Evolutionary conservation across 2,329 filamentous ascomycete genomes (phyloP).

Genomic region (Trichoderma semiorbis): DNA sequence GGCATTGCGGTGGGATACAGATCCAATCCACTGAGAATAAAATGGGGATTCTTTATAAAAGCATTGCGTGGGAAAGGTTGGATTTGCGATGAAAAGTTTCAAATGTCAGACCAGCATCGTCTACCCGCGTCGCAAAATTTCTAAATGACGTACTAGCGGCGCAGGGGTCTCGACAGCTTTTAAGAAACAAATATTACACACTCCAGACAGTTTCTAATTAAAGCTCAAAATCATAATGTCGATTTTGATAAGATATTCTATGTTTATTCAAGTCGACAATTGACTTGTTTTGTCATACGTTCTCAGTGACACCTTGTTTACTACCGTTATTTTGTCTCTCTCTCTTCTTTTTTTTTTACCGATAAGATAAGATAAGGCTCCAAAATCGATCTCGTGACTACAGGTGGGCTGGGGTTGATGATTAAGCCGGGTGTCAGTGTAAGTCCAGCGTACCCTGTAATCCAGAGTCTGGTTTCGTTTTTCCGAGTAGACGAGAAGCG

Average conservation of each 20-base stretch:
- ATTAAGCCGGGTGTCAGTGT: background rate
- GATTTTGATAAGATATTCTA: background rate
- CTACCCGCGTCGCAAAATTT: background rate
- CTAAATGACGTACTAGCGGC: constrained; percentile 5
- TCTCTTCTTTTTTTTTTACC: background rate
- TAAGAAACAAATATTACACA: background rate
- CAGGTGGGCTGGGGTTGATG: background rate
- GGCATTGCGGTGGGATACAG: constrained; percentile 20
- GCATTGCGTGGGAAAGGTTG: background rate
- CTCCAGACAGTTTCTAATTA: background rate
- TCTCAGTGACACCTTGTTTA: background rate
- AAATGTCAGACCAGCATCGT: background rate
- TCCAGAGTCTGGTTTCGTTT: background rate
- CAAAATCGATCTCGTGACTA: background rate
- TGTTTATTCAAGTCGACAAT: background rate
- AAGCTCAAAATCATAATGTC: background rate
- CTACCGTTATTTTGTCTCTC: background rate
- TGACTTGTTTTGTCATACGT: background rate
- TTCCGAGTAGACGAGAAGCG: background rate
- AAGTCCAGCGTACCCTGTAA: background rate
- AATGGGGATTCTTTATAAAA: background rate
- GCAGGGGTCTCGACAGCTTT: background rate
- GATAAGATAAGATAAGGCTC: background rate
- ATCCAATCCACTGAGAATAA: background rate
- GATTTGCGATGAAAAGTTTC: background rate